Conservation (phyloP, 169 alveolate genomes). For the Eimeria acervulina region DNA sequence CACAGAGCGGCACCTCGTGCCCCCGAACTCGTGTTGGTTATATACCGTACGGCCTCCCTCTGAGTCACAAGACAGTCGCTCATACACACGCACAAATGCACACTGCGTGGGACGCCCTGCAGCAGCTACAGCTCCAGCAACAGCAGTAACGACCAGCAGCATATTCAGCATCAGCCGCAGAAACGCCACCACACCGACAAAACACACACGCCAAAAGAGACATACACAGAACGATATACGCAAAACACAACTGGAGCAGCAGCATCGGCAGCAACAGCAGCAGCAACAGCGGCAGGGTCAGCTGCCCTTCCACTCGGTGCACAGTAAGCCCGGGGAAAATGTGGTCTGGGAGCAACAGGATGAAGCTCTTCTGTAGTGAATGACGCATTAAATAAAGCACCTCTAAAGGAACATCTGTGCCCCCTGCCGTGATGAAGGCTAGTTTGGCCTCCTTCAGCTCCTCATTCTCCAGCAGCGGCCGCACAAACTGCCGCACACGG, state of each 20-base stretch:
- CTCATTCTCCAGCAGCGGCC: conserved; percentile 56
- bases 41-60: conserved; percentile 71
- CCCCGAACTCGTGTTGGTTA: conserved; percentile 76
- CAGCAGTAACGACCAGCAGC: neutral
- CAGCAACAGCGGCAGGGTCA: neutral
- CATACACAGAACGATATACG: neutral
- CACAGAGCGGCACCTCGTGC: conserved; percentile 81
- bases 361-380: neutral
- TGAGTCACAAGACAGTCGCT: neutral
- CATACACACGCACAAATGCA: neutral
- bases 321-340: no score
- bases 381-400: neutral
- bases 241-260: neutral
- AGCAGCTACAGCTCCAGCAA: neutral
- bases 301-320: neutral
- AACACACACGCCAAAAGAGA: neutral
- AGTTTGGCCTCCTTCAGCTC: conserved; percentile 13
- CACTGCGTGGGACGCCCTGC: neutral
- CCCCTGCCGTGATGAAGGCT: conserved; percentile 80
- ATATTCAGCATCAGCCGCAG: neutral
- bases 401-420: conserved; percentile 79
- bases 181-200: neutral
- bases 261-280: conserved; percentile 11
- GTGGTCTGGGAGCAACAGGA: neutral
- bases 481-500: conserved; percentile 59